Base-by-base conservation (phyloP, 1,284 basidiomycete genomes). In the Leccinum insolens region DNA sequence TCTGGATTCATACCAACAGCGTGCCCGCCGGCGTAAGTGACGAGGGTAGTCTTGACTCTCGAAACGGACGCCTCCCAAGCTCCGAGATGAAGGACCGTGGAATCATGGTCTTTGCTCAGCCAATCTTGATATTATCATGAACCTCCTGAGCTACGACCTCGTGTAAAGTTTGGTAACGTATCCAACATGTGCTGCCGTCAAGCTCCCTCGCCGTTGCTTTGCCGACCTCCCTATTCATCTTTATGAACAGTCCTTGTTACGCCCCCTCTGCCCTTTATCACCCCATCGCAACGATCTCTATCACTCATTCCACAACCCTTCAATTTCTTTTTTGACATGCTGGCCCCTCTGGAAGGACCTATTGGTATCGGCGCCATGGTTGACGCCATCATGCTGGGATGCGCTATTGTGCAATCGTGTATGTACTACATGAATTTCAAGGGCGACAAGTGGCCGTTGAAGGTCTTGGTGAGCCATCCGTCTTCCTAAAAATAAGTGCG, bases 311-410 rank as follows among this genome's bases (percentile, higher is more conserved):
- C 44, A 9, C 49, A 66, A 34, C 44, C 41, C 64, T 65, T 64
- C 39, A 2, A 37, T 2, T 62, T 68, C 55, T 61, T 64, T 65
- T 61, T 41, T 55, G 46, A 64, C 46, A 65, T 37, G 49, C 68
- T 70, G 67, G 74, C 52, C 62, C 72, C 72, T 74, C 74, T 76
- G 74, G 75, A 67, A 66, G 74, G 75, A 44, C 76, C 74, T 11
- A 63, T 76, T 41, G 63, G 69, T 44, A 46, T 76, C 34, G 74
- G 75, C 44, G 65, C 73, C 9, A 65, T 76, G 57, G 39, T 75
- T 55, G 69, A 73, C 44, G 74, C 76, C 12, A 49, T 77, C 60
- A 58, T 77, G 65, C 61, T 76, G 3, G 74, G 74, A 61, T 76
- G 75, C 37, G 62, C 60, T 61, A 61, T 76, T 52, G 68, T 77